Base-by-base conservation (phyloP, 352 stramenopile genomes). In the Phytophthora crassamura region DNA sequence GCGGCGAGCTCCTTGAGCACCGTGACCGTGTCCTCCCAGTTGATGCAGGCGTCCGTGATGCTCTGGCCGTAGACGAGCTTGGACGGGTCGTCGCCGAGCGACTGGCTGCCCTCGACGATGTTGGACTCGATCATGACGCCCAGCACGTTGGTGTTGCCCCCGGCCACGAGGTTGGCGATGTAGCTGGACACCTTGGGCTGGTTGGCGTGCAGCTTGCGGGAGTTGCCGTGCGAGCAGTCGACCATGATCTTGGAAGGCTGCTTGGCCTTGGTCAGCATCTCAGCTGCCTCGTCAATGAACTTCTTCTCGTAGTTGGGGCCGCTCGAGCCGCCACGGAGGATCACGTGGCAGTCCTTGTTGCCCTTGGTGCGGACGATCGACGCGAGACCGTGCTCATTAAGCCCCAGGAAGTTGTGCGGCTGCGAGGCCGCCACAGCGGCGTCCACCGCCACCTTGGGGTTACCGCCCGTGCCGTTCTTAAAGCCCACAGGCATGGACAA, bases 101-200 rank as follows among this genome's bases (percentile, higher is more conserved):
- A 77, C 76, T 96, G 88, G 72, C 94, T 94, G 33, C 88, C 88
- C 54, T 94, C 88, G 4, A 92, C 84, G 33, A 96, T 74, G 57
- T 96, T 95, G 15, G 85, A 94, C 66, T 96, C 88, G 53, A 96
- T 89, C 88, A 96, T 96, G n/a, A 95, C 60, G 12, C 88, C 88
- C 3, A 95, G 71, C 32, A 96, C 45, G 48, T 91, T 88, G 4
- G 68, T 54, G 63, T 92, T 82, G 22, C 88, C 88, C 16, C 72
- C 72, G 1, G 79, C 78, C 16, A 96, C 72, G 32, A 93, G 67
- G 12, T 78, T 67, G 4, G 81, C 79, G 15, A 96, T 30, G 72
- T 94, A 89, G 41, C 62, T 75, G 15, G 82, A 69, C 30, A 96
- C 88, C 58, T 91, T 90, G 41, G 85, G 68, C 65, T 96, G 88